phyloP scores from a whole-genome alignment of 2,329 filamentous ascomycete species.

The Beauveria pseudobassiana region DNA sequence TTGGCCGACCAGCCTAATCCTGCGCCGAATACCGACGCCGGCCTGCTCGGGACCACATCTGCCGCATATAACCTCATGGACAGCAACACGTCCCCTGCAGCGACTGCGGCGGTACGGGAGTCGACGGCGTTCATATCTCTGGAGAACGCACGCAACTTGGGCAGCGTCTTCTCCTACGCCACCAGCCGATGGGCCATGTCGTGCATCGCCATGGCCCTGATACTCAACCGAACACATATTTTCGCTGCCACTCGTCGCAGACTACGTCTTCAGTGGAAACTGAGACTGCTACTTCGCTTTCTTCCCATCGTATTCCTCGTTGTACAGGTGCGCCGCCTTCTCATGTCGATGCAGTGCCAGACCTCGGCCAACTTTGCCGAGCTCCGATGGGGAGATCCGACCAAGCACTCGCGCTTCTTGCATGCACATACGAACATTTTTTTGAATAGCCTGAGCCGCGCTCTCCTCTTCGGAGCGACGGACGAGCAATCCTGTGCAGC shows the following conservation, averaged over 20 bases:
- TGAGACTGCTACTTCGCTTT: constrained; percentile 62
- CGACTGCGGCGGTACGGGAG: constrained; percentile 10
- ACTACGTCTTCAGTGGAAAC: constrained; percentile 65
- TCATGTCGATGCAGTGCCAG: constrained; percentile 88
- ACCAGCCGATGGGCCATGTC: constrained; percentile 88
- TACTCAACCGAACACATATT: constrained; percentile 87
- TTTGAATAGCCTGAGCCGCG: constrained; percentile 65
- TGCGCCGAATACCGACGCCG: constrained; percentile 31
- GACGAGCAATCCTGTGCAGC: constrained; percentile 70
- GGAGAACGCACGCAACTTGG: constrained; percentile 61
- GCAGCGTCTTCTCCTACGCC: constrained; percentile 82
- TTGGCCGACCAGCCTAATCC: constrained; percentile 53
- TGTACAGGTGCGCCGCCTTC: constrained; percentile 59
- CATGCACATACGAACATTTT: constrained; percentile 63
- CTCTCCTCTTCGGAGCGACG: constrained; percentile 63
- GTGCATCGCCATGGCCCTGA: constrained; percentile 76
- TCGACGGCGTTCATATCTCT: constrained; percentile 41
- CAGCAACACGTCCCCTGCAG: not conserved
- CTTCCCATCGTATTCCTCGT: constrained; percentile 63
- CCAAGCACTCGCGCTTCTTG: constrained; percentile 58
- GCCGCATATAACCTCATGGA: constrained; percentile 26
- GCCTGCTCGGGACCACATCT: constrained; percentile 16
- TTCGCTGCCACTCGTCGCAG: constrained; percentile 83
- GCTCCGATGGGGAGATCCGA: constrained; percentile 61
- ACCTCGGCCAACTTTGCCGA: constrained; percentile 66